These are phyloP conservation scores for Flaveria trinervia DNA, from an alignment of 129 eudicot species.

Conservation along the genomic window DNA sequence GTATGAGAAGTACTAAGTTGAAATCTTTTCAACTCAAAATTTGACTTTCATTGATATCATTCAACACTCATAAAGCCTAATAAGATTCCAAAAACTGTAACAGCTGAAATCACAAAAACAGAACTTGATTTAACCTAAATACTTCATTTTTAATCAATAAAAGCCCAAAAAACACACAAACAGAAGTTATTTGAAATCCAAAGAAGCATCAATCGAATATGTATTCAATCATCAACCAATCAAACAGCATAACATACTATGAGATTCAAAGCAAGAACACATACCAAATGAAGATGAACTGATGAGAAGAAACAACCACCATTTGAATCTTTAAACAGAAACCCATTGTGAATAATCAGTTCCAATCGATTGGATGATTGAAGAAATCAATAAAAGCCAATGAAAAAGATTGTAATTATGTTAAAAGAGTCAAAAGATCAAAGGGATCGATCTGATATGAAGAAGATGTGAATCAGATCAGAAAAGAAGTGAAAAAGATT, in stretches of 20 bases:
- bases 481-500: conserved; percentile 20
- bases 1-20: conserved; percentile 6
- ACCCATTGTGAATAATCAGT: conserved; percentile 32
- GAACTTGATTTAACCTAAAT: conserved; percentile 24
- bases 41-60: neutral
- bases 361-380: conserved; percentile 20
- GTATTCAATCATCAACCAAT: conserved; percentile 30
- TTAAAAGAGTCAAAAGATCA: conserved; percentile 24
- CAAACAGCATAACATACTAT: conserved; percentile 11
- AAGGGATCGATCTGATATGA: conserved; percentile 53
- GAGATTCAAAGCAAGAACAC: conserved; percentile 17
- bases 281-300: conserved; percentile 62
- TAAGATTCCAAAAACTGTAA: conserved; percentile 15
- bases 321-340: conserved; percentile 48
- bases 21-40: conserved; percentile 23
- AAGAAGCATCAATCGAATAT: conserved; percentile 12
- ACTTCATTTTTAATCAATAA: conserved; percentile 10
- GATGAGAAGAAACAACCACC: conserved; percentile 45
- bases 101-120: conserved; percentile 24
- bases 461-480: conserved; percentile 49
- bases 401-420: conserved; percentile 22
- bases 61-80: conserved; percentile 29
- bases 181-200: neutral
- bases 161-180: conserved; percentile 11
- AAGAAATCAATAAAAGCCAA: conserved; percentile 33